Evolutionary conservation across 2,329 filamentous ascomycete genomes (phyloP).

Genomic region (Teratosphaeriaceae sp.): DNA sequence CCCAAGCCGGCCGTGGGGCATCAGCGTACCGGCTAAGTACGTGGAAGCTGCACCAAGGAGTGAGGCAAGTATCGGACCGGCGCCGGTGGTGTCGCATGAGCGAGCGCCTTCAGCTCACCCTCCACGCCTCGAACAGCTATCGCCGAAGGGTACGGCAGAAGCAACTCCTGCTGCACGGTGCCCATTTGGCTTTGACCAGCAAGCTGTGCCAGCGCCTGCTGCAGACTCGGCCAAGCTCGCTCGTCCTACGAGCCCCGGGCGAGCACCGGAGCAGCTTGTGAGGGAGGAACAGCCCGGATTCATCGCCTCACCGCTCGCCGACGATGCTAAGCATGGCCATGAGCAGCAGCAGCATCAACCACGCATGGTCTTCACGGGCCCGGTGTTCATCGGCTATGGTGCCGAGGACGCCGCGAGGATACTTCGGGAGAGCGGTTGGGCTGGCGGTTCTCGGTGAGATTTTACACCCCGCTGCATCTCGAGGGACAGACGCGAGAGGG

Average conservation of each 20-base stretch:
- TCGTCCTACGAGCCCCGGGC: background rate
- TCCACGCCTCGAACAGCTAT: constrained; percentile 20
- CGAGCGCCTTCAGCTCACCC: constrained; percentile 46
- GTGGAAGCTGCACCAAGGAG: constrained; percentile 34
- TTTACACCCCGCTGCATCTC: too few species aligned
- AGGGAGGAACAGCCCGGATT: constrained; percentile 3
- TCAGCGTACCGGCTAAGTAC: constrained; percentile 62
- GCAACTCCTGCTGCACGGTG: constrained; percentile 3
- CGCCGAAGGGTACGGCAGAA: background rate
- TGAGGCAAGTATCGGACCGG: constrained; percentile 32
- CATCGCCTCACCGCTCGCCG: background rate
- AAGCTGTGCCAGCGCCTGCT: background rate
- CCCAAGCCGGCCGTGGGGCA: constrained; percentile 88
- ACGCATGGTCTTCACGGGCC: constrained; percentile 83
- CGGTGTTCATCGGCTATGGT: constrained; percentile 88
- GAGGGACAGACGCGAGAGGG: too few species aligned
- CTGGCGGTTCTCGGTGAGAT: too few species aligned
- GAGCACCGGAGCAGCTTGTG: background rate
- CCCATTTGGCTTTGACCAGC: constrained; percentile 16
- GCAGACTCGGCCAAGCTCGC: background rate
- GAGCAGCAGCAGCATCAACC: constrained; percentile 33
- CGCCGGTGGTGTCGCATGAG: too few species aligned
- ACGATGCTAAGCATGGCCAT: background rate
- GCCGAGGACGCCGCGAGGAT: constrained; percentile 74
- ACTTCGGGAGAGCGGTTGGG: constrained; percentile 46